Evolutionary conservation across 768 basidiomycete species (phyloP).

Genomic region (Termitomyces sp.): DNA sequence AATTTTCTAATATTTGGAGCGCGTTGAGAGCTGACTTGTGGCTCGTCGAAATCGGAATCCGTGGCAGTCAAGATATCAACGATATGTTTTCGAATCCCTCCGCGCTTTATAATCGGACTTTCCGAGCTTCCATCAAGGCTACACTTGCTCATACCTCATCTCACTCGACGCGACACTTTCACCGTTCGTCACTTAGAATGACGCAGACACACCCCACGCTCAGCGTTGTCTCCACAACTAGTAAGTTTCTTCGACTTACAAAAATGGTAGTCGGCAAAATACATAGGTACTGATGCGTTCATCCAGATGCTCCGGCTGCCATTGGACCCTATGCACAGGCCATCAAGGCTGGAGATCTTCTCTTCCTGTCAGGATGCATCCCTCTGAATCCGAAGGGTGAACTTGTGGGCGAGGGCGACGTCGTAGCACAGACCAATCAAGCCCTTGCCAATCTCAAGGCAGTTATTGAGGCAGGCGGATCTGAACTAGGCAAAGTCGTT

Average conservation of each 20-base stretch:
- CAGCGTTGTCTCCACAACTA: constrained; percentile 32
- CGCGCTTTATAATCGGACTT: constrained; percentile 14
- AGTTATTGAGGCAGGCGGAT: constrained; percentile 79
- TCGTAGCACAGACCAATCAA: constrained; percentile 78
- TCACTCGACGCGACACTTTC: constrained; percentile 6
- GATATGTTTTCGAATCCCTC: constrained; percentile 9
- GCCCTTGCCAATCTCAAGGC: constrained; percentile 82
- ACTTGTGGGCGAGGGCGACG: constrained; percentile 60
- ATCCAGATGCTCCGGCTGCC: constrained; percentile 66
- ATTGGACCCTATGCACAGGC: constrained; percentile 89
- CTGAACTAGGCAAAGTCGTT: constrained; percentile 72
- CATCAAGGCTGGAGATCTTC: constrained; percentile 73
- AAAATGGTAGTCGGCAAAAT: background rate
- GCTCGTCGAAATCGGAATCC: background rate
- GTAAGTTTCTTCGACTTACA: constrained; percentile 21
- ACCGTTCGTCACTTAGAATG: constrained; percentile 21
- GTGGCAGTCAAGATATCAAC: background rate
- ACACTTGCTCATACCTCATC: background rate
- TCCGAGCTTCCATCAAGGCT: constrained; percentile 5
- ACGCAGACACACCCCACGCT: constrained; percentile 34
- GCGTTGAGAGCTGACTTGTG: background rate
- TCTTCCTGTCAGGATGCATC: constrained; percentile 90
- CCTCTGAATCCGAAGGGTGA: constrained; percentile 75
- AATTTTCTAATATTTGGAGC: constrained; percentile 3
- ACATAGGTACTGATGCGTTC: background rate